Evolutionary conservation across 2,329 filamentous ascomycete species (phyloP).

Genomic region (Scytalidium sp.): DNA sequence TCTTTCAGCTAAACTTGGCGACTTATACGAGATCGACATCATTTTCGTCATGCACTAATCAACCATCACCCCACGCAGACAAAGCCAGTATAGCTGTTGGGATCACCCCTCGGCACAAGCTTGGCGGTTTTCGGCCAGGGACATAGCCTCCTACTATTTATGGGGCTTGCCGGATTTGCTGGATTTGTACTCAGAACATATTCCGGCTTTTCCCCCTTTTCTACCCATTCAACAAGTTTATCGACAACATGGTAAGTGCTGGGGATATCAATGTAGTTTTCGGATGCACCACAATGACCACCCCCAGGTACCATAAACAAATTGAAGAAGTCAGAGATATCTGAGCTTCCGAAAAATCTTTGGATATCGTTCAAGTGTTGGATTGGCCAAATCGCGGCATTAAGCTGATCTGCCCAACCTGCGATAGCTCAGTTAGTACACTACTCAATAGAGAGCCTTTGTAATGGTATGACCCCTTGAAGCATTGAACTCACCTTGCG

Average conservation of each 20-base stretch:
- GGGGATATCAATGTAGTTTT: constrained; percentile 29
- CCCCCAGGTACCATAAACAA: constrained; percentile 37
- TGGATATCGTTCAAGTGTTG: constrained; percentile 29
- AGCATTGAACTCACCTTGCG: constrained; percentile 22
- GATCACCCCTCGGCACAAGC: background rate
- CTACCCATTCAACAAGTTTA: constrained; percentile 32
- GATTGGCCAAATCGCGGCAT: constrained; percentile 34
- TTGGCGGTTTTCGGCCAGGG: constrained; percentile 29
- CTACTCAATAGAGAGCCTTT: no score
- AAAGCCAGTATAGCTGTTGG: background rate
- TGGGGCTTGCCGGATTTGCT: constrained; percentile 26
- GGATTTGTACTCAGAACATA: constrained; percentile 27
- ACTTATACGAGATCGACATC: no score
- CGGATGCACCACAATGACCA: constrained; percentile 34
- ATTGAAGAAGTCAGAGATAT: constrained; percentile 30
- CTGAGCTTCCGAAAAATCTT: constrained; percentile 11
- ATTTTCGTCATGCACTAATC: no score
- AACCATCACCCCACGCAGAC: no score
- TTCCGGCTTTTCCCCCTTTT: constrained; percentile 23
- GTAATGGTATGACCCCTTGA: no score
- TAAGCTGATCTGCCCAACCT: constrained; percentile 34
- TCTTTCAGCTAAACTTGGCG: no score
- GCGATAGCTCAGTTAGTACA: background rate
- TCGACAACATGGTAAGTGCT: constrained; percentile 31
- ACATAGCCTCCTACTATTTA: constrained; percentile 30